Evolutionary conservation across 495 filamentous ascomycete genomes (phyloP).

Genomic region (Jackrogersella minutella): DNA sequence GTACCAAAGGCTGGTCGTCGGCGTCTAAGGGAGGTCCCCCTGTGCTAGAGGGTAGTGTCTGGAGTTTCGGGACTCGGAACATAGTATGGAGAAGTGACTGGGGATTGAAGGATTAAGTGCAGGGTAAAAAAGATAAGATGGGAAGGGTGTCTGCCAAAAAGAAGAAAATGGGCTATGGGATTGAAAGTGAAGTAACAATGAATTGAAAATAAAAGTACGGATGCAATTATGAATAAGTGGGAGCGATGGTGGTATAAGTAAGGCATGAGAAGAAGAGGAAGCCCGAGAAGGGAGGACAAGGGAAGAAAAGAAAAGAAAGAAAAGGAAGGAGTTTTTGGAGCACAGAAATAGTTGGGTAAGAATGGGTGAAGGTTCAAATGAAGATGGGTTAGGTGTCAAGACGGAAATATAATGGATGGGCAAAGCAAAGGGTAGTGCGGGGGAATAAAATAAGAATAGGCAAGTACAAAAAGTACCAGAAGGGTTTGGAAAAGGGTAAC

Average conservation of each 20-base stretch:
- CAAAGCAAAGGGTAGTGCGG: background rate
- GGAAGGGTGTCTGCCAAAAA: no score
- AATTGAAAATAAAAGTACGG: no score
- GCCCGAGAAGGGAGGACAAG: background rate
- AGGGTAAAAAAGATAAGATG: no score
- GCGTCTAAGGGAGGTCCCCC: background rate
- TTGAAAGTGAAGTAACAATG: no score
- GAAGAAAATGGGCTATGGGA: no score
- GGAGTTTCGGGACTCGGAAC: background rate
- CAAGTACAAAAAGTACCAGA: background rate
- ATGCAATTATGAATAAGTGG: no score
- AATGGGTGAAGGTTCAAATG: background rate
- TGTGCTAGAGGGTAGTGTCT: conserved; percentile 15
- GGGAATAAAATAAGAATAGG: background rate
- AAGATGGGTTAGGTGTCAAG: background rate
- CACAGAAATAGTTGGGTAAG: background rate
- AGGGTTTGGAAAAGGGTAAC: no score
- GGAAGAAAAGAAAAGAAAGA: background rate
- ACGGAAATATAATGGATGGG: background rate
- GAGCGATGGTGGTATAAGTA: background rate
- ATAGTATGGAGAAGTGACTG: no score
- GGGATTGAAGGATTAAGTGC: no score
- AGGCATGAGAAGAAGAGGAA: background rate
- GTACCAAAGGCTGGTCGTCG: background rate
- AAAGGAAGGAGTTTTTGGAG: background rate